Evolutionary conservation across 2,329 filamentous ascomycete species (phyloP).

Genomic region (Rutstroemia sp.): DNA sequence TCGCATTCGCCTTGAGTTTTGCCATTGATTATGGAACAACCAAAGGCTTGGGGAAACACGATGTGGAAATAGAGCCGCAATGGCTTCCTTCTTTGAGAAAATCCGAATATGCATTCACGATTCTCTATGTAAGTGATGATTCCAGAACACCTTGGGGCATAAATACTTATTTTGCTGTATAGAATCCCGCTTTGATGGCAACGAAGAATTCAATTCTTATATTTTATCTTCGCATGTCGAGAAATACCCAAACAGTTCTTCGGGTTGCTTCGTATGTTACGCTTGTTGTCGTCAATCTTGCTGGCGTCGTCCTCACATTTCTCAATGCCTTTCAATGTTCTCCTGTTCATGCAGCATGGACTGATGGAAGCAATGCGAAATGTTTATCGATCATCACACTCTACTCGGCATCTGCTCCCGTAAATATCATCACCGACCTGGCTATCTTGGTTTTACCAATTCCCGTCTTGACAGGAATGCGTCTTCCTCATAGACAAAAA

Average conservation of each 20-base stretch:
- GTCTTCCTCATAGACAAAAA: conserved; percentile 77
- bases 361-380: conserved; percentile 23
- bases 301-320: conserved; percentile 72
- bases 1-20: conserved; percentile 61
- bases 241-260: conserved; percentile 68
- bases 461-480: conserved; percentile 81
- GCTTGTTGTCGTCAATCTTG: conserved; percentile 68
- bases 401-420: conserved; percentile 69
- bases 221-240: conserved; percentile 80
- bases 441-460: conserved; percentile 83
- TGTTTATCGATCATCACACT: conserved; percentile 52
- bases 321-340: conserved; percentile 83
- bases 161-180: background rate
- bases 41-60: conserved; percentile 62
- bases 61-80: conserved; percentile 47
- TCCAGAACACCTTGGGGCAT: background rate
- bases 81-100: conserved; percentile 46
- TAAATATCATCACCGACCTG: conserved; percentile 88
- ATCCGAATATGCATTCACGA: conserved; percentile 57
- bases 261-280: conserved; percentile 76
- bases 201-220: conserved; percentile 89
- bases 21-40: conserved; percentile 56
- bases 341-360: conserved; percentile 65
- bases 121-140: conserved; percentile 46
- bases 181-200: conserved; percentile 85